These are phyloP conservation scores for Lanzia echinophila DNA, from an alignment of 2,329 filamentous ascomycete genomes.

Conservation along the genomic window DNA sequence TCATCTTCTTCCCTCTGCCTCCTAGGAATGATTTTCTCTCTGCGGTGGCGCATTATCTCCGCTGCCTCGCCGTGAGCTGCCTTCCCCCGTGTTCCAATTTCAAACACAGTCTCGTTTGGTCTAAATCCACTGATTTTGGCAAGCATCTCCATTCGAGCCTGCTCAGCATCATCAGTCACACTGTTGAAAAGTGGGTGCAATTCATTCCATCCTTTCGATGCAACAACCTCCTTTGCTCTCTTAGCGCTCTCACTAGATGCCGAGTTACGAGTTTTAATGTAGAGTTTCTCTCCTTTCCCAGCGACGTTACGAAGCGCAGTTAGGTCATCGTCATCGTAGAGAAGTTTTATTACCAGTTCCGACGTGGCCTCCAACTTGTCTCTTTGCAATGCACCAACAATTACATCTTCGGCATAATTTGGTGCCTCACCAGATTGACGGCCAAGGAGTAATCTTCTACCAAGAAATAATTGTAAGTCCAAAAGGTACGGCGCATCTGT, in stretches of 20 bases:
- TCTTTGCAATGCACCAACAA: constrained; percentile 69
- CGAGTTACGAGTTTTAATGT: constrained; percentile 81
- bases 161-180: constrained; percentile 57
- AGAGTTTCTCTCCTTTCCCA: constrained; percentile 85
- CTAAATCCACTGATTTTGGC: constrained; percentile 82
- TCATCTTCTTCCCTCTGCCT: constrained; percentile 35
- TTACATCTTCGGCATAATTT: constrained; percentile 76
- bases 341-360: constrained; percentile 76
- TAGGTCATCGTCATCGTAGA: constrained; percentile 72
- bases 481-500: constrained; percentile 86
- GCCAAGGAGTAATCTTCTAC: constrained; percentile 74
- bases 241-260: constrained; percentile 89
- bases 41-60: constrained; percentile 67
- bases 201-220: constrained; percentile 62
- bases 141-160: constrained; percentile 77
- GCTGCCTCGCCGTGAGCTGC: constrained; percentile 56
- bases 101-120: constrained; percentile 93
- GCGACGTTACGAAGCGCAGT: constrained; percentile 64
- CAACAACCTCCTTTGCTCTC: constrained; percentile 70
- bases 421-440: constrained; percentile 51
- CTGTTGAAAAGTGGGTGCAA: constrained; percentile 77
- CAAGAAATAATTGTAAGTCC: constrained; percentile 89
- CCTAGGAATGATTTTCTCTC: constrained; percentile 60
- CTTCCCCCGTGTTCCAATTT: constrained; percentile 71
- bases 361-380: constrained; percentile 67